Percentiles rank a stretch among this genome's conserved stretches.
These are phyloP conservation scores for Trichoderma asperelloides DNA, from an alignment of 495 filamentous ascomycete species.

Conservation along the genomic window DNA sequence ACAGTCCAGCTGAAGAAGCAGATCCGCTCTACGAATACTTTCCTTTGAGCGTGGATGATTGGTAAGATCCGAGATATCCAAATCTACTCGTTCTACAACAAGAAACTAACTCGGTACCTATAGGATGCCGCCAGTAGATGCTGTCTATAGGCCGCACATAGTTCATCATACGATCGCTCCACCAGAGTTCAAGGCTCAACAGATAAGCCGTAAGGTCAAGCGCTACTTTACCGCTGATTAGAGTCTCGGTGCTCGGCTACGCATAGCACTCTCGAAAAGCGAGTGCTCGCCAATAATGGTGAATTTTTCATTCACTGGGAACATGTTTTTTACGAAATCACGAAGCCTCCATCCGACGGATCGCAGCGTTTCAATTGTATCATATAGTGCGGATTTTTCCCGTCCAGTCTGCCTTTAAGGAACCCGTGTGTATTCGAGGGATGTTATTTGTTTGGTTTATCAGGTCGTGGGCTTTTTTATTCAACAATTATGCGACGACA, in stretches of 20 bases:
- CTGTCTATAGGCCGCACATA: conserved; percentile 85
- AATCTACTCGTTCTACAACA: conserved; percentile 1
- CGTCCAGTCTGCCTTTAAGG: neutral
- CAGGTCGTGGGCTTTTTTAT: neutral
- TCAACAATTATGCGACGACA: neutral
- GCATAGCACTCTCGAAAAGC: neutral
- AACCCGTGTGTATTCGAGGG: neutral
- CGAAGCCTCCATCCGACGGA: neutral
- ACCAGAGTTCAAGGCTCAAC: conserved; percentile 62
- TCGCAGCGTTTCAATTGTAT: conserved; percentile 7
- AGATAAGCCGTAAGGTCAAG: conserved; percentile 62
- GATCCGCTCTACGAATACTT: conserved; percentile 90
- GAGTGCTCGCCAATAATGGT: neutral
- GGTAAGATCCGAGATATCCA: conserved; percentile 33
- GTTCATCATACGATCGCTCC: conserved; percentile 81
- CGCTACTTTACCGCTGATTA: conserved; percentile 70
- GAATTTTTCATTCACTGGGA: conserved; percentile 1
- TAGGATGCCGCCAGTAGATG: conserved; percentile 77
- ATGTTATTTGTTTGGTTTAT: neutral
- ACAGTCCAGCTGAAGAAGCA: conserved; percentile 59
- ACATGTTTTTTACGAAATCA: conserved; percentile 8
- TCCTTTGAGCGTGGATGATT: conserved; percentile 78
- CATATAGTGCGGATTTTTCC: neutral
- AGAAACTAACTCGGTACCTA: neutral
- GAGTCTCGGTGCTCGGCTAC: neutral